Base-by-base conservation (phyloP, 140 eudicot species). In the Cichorium intybus region DNA sequence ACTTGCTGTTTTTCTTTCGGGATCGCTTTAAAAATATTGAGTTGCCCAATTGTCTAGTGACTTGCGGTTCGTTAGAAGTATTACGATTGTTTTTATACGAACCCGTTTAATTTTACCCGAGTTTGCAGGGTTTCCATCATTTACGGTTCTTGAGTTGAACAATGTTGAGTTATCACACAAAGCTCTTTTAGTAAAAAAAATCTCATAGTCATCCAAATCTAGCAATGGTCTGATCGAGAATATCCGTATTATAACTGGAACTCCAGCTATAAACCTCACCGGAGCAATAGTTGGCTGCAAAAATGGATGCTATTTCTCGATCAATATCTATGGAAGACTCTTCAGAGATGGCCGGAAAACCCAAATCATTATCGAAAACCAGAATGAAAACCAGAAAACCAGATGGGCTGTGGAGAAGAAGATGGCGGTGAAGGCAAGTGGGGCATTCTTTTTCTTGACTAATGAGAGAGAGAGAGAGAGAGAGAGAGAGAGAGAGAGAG, bases 141-240 rank as follows among this genome's bases (percentile, higher is more conserved):
- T n/a, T n/a, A n/a, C n/a, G n/a, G n/a, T n/a, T 53, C 62, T 68
- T 41, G 29, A 57, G 11, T 49, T 68, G 16, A 46, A 68, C 33
- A 20, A 18, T 35, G 46, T 68, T 56, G 10, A 41, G 47, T 56
- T 56, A 21, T 27, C n/a, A n/a, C n/a, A 11, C 10, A 33, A 55
- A 5, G 33, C 7, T 26, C 47, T 41, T 41, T 14, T 3, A n/a
- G 47, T 56, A 20, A n/a, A 39, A 27, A 15, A 5, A 7, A n/a
- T 64, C 14, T 64, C 70, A 29, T 28, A 64, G 23, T 49, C 60
- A 21, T 64, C 49, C 0, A 64, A 20, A 64, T 64, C 22, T 49
- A 31, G 48, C 48, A 64, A 28, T 8, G 43, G 8, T 9, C 28
- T 9, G 21, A 64, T 20, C 4, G 14, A n/a, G 15, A 31, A 48